Base-by-base conservation (phyloP, 805 yeast genomes). In the Suhomyces xylopsoci region DNA sequence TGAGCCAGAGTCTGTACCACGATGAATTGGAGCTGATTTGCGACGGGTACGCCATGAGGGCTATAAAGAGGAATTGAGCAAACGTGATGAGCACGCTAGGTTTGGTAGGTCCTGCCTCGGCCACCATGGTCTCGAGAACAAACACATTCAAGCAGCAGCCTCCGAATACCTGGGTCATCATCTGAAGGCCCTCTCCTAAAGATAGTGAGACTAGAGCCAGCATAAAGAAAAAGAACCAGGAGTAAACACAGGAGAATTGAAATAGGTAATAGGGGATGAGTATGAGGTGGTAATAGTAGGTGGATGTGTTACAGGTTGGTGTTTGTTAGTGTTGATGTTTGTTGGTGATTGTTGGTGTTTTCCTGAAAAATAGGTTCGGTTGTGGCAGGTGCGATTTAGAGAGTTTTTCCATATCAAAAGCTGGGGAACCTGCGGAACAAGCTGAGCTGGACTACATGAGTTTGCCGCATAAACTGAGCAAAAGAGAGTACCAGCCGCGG, bases 61-160 rank as follows among this genome's bases (percentile, higher is more conserved):
- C 62, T 15, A 85, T 81, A 52, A 80, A 73, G 7, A 81, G 45
- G 61, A 85, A 85, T 61, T 87, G 86, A 8, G 66, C 55, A 49
- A 85, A 80, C 0, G 93, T 87, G 12, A 84, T 65, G 20, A 73
- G 71, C 2, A 87, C 86, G 7, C 73, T 61, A 45, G 79, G 62
- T 22, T 69, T 61, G 12, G 58, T 52, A 22, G 64, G 62, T 3
- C 41, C 45, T 40, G 54, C 54, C 32, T 51, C 47, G 38, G 54
- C 41, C 1, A 85, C 65, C 15, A 87, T 68, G 24, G 73, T 64
- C 63, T 88, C 94, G 48, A 87, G 67, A 1, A 87, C 76, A 53
- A 81, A 71, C 26, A 85, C 91, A 64, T 85, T 88, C 30, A 83
- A 70, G 63, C 94, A 88, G 64, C 94, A 87, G 3, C 92, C 90